These are phyloP conservation scores for Xylariomycetidae sp. DNA, from an alignment of 2,329 filamentous ascomycete species.

Conservation along the genomic window DNA sequence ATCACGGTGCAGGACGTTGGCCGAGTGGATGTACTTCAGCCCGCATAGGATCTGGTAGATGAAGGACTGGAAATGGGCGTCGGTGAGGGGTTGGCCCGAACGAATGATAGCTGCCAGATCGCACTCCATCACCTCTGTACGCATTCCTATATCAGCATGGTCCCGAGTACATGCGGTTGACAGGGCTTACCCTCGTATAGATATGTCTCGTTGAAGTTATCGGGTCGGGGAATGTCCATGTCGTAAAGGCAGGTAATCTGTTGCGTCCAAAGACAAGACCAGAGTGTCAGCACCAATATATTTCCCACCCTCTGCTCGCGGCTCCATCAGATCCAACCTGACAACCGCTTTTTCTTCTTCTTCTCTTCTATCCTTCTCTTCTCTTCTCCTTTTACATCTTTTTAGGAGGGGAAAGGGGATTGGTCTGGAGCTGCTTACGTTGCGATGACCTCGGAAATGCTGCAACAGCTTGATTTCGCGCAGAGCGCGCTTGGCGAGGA, in stretches of 20 bases:
- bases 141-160: slow-evolving; percentile 12
- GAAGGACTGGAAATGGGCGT: slow-evolving; percentile 99
- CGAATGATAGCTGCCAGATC: slow-evolving; percentile 97
- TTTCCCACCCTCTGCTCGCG: too few species aligned
- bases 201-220: slow-evolving; percentile 99
- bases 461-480: slow-evolving; percentile 98
- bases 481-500: slow-evolving; percentile 93
- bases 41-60: slow-evolving; percentile 99
- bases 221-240: slow-evolving; percentile 96
- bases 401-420: too few species aligned
- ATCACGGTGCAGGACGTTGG: slow-evolving; percentile 94
- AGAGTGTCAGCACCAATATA: slow-evolving; percentile 7
- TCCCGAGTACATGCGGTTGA: too few species aligned
- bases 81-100: slow-evolving; percentile 92
- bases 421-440: too few species aligned
- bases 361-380: too few species aligned
- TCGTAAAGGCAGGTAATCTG: slow-evolving; percentile 98
- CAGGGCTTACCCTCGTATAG: slow-evolving; percentile 94
- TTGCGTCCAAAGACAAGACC: too few species aligned
- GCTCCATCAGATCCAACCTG: too few species aligned
- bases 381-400: too few species aligned
- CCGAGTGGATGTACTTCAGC: slow-evolving; percentile 98
- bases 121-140: slow-evolving; percentile 94
- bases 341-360: too few species aligned
- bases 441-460: slow-evolving; percentile 89